These are phyloP conservation scores for Wilcoxina mikolae DNA, from an alignment of 495 filamentous ascomycete genomes.

Conservation along the genomic window DNA sequence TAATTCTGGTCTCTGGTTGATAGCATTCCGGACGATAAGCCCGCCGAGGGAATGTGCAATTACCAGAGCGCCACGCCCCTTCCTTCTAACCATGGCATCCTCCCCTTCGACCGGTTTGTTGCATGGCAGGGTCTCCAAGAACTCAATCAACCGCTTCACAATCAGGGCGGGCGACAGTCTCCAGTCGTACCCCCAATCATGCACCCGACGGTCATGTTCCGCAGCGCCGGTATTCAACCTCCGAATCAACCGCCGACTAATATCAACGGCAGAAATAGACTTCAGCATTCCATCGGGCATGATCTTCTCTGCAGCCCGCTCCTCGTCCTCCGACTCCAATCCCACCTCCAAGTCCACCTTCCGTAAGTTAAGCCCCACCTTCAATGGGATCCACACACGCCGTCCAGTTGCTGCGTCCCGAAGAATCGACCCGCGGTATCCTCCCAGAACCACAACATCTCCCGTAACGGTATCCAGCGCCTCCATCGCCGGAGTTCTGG, in stretches of 20 bases:
- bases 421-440: conserved; percentile 77
- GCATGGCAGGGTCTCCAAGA: conserved; percentile 58
- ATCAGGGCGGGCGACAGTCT: conserved; percentile 69
- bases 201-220: conserved; percentile 57
- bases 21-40: conserved; percentile 73
- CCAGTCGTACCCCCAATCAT: conserved; percentile 95
- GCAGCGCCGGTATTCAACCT: conserved; percentile 47
- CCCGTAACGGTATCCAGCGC: conserved; percentile 59
- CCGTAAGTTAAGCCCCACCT: conserved; percentile 80
- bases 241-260: conserved; percentile 68
- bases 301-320: conserved; percentile 65
- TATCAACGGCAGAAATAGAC: conserved; percentile 83
- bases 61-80: conserved; percentile 56
- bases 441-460: conserved; percentile 78
- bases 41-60: conserved; percentile 86
- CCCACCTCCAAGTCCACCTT: conserved; percentile 88
- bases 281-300: conserved; percentile 74
- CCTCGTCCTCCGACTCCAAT: conserved; percentile 68
- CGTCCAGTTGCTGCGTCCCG: conserved; percentile 71
- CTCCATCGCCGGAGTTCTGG: conserved; percentile 21
- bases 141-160: conserved; percentile 51
- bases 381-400: conserved; percentile 85
- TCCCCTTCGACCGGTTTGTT: conserved; percentile 38
- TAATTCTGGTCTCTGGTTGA: conserved; percentile 75
- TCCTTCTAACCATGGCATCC: conserved; percentile 22